Evolutionary conservation across 257 asterid species (phyloP), one percentile per base, ranked within the genome.

Genomic region (Linderniella brevidens): DNA sequence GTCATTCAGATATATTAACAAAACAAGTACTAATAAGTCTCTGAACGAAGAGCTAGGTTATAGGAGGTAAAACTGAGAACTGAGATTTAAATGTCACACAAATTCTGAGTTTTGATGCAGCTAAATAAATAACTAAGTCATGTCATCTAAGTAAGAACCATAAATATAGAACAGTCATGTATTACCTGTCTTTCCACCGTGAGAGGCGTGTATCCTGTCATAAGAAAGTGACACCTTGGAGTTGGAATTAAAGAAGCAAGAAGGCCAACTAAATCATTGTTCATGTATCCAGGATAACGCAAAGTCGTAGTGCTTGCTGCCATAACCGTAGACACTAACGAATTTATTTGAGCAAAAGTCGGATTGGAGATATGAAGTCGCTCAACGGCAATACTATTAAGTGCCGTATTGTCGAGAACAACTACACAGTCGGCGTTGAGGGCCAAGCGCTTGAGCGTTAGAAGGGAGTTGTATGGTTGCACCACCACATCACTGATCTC

Each of bases 401-500:
- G 93, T 43, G 99, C 74, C 35, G 99, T 90, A 66, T 90, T 90
- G 68, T 90, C 99, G 66, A 90, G 96, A 69, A 90, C 99, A 61
- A 90, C 99, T 20, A 90, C 99, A 55, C 99, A 90, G 49, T 90
- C 99, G 37, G 99, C 96, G 72, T 90, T 84, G 54, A 85, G 43
- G n/a, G 94, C 82, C 67, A 90, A 70, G 12, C 99, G 74, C 68
- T 90, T 90, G 53, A 90, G 96, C 3, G 96, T 90, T 62, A 90
- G 65, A 53, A 90, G 96, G 44, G 99, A 90, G 61, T 90, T 90
- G 64, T 90, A 90, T 15, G 99, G 99, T 62, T 90, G 99, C 40
- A 85, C 99, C 55, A 90, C 99, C 69, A 90, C 99, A 58, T 90
- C 99, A 73, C 99, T 90, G 41, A 96, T 85, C 82, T 85, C 94